phyloP scores from a whole-genome alignment of 1,284 basidiomycete genomes.

The Cutaneotrichosporon daszewskae region DNA sequence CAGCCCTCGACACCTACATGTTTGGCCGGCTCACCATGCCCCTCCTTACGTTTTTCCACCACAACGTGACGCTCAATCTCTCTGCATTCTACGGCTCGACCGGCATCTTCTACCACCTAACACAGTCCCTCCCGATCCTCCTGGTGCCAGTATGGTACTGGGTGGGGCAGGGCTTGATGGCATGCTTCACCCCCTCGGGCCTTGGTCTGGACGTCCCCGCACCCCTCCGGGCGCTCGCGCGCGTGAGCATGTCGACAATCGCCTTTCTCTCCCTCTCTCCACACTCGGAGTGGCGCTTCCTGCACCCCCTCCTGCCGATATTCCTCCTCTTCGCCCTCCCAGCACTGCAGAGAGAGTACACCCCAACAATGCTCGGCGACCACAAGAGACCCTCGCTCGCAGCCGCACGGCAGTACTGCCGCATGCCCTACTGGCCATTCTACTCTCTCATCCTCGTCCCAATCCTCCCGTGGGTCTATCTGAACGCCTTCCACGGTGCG shows the following conservation, averaged over 20 bases:
- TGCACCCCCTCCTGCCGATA: slow-evolving; percentile 86
- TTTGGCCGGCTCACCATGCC: slow-evolving; percentile 39
- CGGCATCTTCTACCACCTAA: slow-evolving; percentile 81
- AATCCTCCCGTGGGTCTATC: slow-evolving; percentile 61
- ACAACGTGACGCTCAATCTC: slow-evolving; percentile 77
- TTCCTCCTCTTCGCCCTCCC: slow-evolving; percentile 73
- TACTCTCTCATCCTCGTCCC: slow-evolving; percentile 53
- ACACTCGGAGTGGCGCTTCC: slow-evolving; percentile 96
- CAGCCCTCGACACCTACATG: slow-evolving; percentile 37
- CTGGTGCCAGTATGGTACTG: slow-evolving; percentile 69
- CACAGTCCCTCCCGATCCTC: slow-evolving; percentile 78
- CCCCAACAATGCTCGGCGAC: slow-evolving; percentile 34
- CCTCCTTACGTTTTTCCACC: slow-evolving; percentile 63
- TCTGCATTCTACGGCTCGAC: slow-evolving; percentile 92
- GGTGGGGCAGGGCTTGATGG: slow-evolving; percentile 55
- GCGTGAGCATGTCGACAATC: slow-evolving; percentile 61
- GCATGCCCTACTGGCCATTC: slow-evolving; percentile 42
- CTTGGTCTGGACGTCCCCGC: slow-evolving; percentile 43
- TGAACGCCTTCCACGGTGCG: slow-evolving; percentile 64
- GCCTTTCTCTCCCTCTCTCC: slow-evolving; percentile 68
- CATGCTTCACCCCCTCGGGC: slow-evolving; percentile 18
- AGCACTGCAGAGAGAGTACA: slow-evolving; percentile 57
- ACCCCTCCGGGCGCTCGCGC: slow-evolving; percentile 51
- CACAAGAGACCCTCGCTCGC: slow-evolving; percentile 4
- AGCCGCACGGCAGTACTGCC: slow-evolving; percentile 39